Evolutionary conservation across 2,329 filamentous ascomycete genomes (phyloP).

Genomic region (Dactylonectria macrodidyma): DNA sequence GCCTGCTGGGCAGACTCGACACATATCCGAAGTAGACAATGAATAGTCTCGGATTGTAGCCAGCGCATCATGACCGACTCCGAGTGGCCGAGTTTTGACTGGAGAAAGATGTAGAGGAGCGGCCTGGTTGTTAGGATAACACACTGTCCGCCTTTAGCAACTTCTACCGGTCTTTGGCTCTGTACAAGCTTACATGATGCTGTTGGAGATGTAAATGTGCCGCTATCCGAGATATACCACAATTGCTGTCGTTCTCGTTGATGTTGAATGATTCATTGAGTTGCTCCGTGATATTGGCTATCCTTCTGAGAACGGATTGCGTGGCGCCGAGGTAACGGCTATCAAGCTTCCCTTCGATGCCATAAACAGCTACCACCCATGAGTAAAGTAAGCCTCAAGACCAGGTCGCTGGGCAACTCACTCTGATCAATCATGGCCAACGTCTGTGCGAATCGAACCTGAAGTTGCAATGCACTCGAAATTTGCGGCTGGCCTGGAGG

Average conservation of each 20-base stretch:
- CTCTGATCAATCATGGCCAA: conserved; percentile 42
- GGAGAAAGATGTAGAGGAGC: no score
- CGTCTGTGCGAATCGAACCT: conserved; percentile 34
- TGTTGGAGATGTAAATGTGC: no score
- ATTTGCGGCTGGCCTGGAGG: conserved; percentile 28
- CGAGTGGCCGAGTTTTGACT: no score
- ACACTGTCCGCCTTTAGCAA: no score
- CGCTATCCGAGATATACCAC: no score
- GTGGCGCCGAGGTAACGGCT: conserved; percentile 41
- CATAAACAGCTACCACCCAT: conserved; percentile 36
- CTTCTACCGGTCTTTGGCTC: no score
- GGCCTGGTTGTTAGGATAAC: no score
- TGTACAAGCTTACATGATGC: no score
- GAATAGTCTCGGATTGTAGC: conserved; percentile 31
- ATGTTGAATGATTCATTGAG: no score
- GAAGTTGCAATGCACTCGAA: conserved; percentile 31
- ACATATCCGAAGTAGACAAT: conserved; percentile 44
- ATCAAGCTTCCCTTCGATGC: conserved; percentile 42
- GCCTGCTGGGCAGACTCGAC: conserved; percentile 46
- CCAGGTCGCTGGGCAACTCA: conserved; percentile 8
- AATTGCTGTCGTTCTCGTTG: no score
- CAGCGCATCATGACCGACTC: neutral
- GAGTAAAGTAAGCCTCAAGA: no score
- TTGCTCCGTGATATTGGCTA: conserved; percentile 18
- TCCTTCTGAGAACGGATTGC: conserved; percentile 38